A percentile compares a stretch with the other conserved stretches of the same genome.
phyloP scores from a whole-genome alignment of 2,329 filamentous ascomycete genomes.

The Pseudogymnoascus sp. region DNA sequence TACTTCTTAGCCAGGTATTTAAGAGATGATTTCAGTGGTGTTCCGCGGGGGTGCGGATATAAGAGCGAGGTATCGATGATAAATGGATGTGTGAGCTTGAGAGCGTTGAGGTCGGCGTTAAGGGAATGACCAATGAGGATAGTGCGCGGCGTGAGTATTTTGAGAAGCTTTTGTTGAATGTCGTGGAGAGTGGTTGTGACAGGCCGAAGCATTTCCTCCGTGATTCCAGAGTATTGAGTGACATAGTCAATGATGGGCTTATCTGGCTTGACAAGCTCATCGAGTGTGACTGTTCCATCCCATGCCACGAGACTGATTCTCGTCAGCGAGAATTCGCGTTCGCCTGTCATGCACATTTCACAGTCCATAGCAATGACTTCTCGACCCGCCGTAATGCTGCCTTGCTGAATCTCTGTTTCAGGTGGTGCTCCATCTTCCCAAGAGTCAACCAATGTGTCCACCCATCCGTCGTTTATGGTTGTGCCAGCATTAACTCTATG shows the following conservation, averaged over 20 bases:
- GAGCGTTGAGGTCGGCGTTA: conserved; percentile 73
- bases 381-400: conserved; percentile 76
- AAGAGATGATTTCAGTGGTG: conserved; percentile 81
- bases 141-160: conserved; percentile 62
- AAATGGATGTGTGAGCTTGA: conserved; percentile 84
- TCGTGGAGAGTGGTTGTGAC: conserved; percentile 78
- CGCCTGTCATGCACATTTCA: conserved; percentile 91
- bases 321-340: conserved; percentile 73
- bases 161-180: conserved; percentile 69
- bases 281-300: conserved; percentile 73
- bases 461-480: conserved; percentile 61
- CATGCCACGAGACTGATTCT: conserved; percentile 81
- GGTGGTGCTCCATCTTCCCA: conserved; percentile 61
- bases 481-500: conserved; percentile 44
- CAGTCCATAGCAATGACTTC: conserved; percentile 80
- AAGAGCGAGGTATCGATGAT: conserved; percentile 86
- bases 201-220: conserved; percentile 69
- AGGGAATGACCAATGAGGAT: conserved; percentile 76
- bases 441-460: conserved; percentile 63
- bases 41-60: conserved; percentile 83
- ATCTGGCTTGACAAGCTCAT: conserved; percentile 85
- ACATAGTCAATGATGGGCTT: conserved; percentile 89
- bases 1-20: conserved; percentile 87
- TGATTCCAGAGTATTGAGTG: conserved; percentile 86
- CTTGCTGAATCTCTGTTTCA: conserved; percentile 65